phyloP scores from a whole-genome alignment of 2,329 filamentous ascomycete genomes.

The Juglanconis sp. region DNA sequence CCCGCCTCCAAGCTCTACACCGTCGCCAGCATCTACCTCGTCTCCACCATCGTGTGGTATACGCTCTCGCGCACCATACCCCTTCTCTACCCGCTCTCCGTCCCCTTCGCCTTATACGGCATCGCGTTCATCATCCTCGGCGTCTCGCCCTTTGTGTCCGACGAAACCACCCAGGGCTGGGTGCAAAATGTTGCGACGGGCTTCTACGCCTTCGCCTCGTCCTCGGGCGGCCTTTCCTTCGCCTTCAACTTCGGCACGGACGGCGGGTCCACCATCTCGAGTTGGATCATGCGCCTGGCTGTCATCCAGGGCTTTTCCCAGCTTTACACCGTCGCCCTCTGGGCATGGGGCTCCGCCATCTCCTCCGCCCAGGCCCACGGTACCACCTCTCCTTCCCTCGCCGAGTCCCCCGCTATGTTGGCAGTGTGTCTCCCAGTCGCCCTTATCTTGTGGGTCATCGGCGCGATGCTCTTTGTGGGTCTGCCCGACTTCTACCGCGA shows the following conservation, averaged over 20 bases:
- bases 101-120: conserved; percentile 60
- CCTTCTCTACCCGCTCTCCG: conserved; percentile 49
- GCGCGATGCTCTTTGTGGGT: conserved; percentile 54
- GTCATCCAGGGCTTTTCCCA: conserved; percentile 64
- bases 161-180: conserved; percentile 38
- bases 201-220: conserved; percentile 58
- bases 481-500: conserved; percentile 66
- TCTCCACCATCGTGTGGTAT: conserved; percentile 59
- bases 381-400: conserved; percentile 28
- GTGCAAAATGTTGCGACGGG: conserved; percentile 59
- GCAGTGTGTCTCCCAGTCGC: conserved; percentile 58
- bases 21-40: conserved; percentile 55
- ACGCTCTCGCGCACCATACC: conserved; percentile 53
- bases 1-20: conserved; percentile 54
- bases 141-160: conserved; percentile 48
- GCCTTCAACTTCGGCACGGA: conserved; percentile 64
- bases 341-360: conserved; percentile 60
- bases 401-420: conserved; percentile 22
- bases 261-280: conserved; percentile 57
- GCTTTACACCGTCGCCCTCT: conserved; percentile 58
- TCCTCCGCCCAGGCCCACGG: conserved; percentile 35
- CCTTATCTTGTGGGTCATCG: conserved; percentile 54
- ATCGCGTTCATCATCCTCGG: conserved; percentile 58
- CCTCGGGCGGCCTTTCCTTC: conserved; percentile 62
- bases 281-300: conserved; percentile 65